Conservation (phyloP, 768 basidiomycete species). For the Pulveroboletus sp. region DNA sequence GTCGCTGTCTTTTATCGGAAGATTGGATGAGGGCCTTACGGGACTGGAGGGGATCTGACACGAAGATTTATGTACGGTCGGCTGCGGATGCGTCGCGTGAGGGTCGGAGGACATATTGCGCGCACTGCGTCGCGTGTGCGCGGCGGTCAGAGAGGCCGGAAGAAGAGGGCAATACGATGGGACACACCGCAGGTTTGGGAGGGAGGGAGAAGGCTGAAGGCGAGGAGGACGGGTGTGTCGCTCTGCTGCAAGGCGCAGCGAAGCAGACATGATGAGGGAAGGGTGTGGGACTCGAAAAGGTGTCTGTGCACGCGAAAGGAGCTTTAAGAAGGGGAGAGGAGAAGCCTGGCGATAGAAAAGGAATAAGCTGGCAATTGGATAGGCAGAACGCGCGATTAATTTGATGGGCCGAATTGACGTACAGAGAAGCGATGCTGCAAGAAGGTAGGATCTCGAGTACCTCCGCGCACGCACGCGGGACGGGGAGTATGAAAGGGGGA, state of each 20-base stretch:
- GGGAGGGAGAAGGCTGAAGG: constrained; percentile 61
- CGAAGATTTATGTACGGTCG: constrained; percentile 16
- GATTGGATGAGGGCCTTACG: constrained; percentile 7
- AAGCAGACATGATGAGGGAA: constrained; percentile 26
- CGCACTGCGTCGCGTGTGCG: constrained; percentile 21
- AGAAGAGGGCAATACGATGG: neutral
- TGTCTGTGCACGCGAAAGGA: constrained; percentile 22
- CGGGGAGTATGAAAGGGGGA: constrained; percentile 17
- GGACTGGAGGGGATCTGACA: constrained; percentile 16
- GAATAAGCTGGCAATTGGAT: constrained; percentile 16
- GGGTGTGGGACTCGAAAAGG: constrained; percentile 29
- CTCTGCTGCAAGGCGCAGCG: constrained; percentile 21
- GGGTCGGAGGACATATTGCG: constrained; percentile 24
- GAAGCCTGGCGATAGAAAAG: constrained; percentile 32
- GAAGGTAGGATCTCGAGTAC: constrained; percentile 20
- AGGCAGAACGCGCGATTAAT: constrained; percentile 31
- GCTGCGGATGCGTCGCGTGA: constrained; percentile 28
- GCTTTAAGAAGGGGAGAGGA: constrained; percentile 31
- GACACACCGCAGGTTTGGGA: constrained; percentile 63
- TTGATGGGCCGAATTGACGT: constrained; percentile 31
- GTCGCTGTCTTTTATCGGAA: constrained; percentile 17
- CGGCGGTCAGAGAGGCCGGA: constrained; percentile 4
- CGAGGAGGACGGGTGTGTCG: constrained; percentile 38
- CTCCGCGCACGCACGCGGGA: constrained; percentile 22
- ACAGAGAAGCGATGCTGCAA: constrained; percentile 29